Conservation (phyloP, 1,284 basidiomycete genomes). For the Melanopsichium pennsylvanicum region DNA sequence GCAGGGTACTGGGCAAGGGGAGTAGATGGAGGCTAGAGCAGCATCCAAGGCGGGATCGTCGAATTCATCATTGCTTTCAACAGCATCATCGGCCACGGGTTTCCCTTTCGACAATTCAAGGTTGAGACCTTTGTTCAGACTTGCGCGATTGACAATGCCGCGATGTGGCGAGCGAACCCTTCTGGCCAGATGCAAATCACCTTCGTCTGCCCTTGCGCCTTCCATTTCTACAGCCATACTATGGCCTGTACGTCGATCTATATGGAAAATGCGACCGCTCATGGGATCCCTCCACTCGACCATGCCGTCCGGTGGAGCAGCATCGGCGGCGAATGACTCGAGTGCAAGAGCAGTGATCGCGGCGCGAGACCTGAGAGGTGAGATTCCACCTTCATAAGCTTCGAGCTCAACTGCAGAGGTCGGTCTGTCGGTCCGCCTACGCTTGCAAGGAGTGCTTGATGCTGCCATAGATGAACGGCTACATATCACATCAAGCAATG, state of each 20-base stretch:
- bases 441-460: not conserved
- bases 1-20: not conserved
- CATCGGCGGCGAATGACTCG: conserved; percentile 3
- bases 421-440: conserved; percentile 4
- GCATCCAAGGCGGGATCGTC: conserved; percentile 24
- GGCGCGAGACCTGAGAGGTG: not conserved
- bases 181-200: no score
- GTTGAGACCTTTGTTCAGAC: conserved; percentile 5
- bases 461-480: not conserved
- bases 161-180: no score
- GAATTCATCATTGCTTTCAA: conserved; percentile 10
- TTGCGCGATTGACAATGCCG: conserved; percentile 2
- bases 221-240: conserved; percentile 7
- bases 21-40: conserved; percentile 14
- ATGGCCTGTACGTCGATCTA: conserved; percentile 30
- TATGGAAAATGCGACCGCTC: conserved; percentile 21
- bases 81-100: not conserved
- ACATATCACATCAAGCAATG: conserved; percentile 14
- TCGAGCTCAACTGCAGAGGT: not conserved
- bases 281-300: conserved; percentile 15
- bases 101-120: not conserved
- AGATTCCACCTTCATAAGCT: no score
- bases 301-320: conserved; percentile 5
- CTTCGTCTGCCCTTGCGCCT: not conserved
- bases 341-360: conserved; percentile 13